A percentile compares a stretch with the other conserved stretches of the same genome.
Conservation (phyloP, 2,329 filamentous ascomycete genomes). For the Ramichloridium luteum region DNA sequence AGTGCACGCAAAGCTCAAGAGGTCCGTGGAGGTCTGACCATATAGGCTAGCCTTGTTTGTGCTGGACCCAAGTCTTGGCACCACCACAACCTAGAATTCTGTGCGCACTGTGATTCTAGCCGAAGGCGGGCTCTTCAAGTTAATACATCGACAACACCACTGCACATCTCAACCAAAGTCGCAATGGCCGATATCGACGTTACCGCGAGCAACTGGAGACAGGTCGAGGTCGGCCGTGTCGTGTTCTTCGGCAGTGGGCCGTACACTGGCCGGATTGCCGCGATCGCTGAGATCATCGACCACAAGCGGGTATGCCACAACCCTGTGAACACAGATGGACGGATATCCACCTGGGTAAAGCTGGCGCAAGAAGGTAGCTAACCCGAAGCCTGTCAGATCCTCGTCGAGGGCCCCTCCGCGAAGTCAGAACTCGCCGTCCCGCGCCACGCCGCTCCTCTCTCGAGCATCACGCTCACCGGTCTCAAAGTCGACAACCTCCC, state of each 20-base stretch:
- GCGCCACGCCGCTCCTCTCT: slow-evolving; percentile 75
- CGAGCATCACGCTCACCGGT: slow-evolving; percentile 75
- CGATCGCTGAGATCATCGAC: slow-evolving; percentile 98
- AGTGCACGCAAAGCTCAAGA: too few species aligned
- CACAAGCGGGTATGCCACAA: slow-evolving; percentile 89
- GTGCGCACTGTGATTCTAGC: not conserved
- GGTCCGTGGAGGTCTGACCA: too few species aligned
- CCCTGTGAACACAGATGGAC: slow-evolving; percentile 3
- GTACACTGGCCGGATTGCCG: slow-evolving; percentile 73
- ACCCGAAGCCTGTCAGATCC: slow-evolving; percentile 50
- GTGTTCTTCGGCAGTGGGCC: slow-evolving; percentile 79
- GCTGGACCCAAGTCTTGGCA: slow-evolving; percentile 1
- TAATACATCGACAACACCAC: not conserved
- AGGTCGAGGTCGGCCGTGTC: slow-evolving; percentile 97
- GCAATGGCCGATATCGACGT: slow-evolving; percentile 23
- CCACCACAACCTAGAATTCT: slow-evolving; percentile 1
- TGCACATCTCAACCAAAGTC: slow-evolving; percentile 4
- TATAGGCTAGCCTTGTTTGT: not conserved
- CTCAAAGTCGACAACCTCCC: slow-evolving; percentile 78
- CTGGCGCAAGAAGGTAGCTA: slow-evolving; percentile 8
- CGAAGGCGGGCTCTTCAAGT: too few species aligned
- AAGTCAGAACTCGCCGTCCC: slow-evolving; percentile 67
- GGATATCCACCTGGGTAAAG: slow-evolving; percentile 4
- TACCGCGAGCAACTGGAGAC: slow-evolving; percentile 59
- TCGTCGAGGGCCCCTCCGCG: slow-evolving; percentile 87